Evolutionary conservation across 768 basidiomycete species (phyloP).

Genomic region (Suillus brevipes): DNA sequence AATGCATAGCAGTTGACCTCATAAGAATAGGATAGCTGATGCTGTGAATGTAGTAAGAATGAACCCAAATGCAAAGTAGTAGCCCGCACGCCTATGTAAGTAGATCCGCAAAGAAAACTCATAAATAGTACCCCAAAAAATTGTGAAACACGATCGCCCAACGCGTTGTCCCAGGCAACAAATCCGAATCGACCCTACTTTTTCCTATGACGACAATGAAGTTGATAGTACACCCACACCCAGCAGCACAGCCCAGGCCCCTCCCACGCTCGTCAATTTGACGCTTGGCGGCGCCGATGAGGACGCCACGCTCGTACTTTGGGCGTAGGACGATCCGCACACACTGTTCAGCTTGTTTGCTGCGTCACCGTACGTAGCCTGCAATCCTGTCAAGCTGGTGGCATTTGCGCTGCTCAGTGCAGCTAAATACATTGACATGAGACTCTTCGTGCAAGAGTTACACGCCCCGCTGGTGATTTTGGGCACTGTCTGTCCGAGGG

Average conservation of each 20-base stretch:
- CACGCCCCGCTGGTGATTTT: conserved; percentile 53
- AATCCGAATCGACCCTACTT: neutral
- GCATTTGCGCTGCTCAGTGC: conserved; percentile 41
- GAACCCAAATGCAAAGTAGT: neutral
- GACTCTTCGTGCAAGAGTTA: conserved; percentile 58
- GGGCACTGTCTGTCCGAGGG: conserved; percentile 57
- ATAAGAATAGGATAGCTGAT: neutral
- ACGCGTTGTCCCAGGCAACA: neutral
- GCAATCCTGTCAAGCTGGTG: conserved; percentile 38
- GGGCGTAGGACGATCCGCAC: conserved; percentile 56
- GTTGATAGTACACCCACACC: conserved; percentile 10
- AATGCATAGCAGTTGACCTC: neutral
- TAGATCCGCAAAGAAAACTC: neutral
- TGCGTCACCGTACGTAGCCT: conserved; percentile 49
- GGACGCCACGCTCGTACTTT: conserved; percentile 13
- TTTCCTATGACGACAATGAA: neutral
- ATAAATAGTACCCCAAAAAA: neutral
- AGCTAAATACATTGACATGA: conserved; percentile 55
- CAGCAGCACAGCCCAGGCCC: conserved; percentile 15
- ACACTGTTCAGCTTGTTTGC: conserved; percentile 44
- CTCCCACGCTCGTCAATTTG: conserved; percentile 11
- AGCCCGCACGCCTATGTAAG: neutral
- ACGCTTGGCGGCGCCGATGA: conserved; percentile 16
- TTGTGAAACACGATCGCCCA: neutral
- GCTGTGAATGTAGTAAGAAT: neutral